Evolutionary conservation across 768 basidiomycete genomes (phyloP).

Genomic region (Termitomyces sp.): DNA sequence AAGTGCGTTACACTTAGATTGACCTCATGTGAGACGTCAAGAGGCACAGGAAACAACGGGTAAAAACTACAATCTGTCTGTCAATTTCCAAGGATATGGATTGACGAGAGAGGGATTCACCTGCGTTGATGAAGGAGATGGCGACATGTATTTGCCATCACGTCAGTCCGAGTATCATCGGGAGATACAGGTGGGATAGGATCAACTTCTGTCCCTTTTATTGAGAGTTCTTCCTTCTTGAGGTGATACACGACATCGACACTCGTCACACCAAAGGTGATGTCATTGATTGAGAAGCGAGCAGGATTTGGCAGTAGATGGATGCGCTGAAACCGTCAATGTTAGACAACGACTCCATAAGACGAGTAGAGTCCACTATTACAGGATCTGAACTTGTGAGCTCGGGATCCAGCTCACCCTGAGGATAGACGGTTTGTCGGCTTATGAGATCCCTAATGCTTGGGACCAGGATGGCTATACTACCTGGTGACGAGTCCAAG

Average conservation of each 20-base stretch:
- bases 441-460: conserved; percentile 78
- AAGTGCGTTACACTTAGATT: conserved; percentile 88
- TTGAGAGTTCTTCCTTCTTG: conserved; percentile 75
- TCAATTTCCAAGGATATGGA: neutral
- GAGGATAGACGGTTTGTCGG: conserved; percentile 82
- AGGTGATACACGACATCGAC: conserved; percentile 89
- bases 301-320: conserved; percentile 83
- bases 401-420: conserved; percentile 49
- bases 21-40: conserved; percentile 69
- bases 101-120: conserved; percentile 30
- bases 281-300: conserved; percentile 77
- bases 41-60: conserved; percentile 86
- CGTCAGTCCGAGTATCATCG: conserved; percentile 52
- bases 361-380: conserved; percentile 15
- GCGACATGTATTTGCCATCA: conserved; percentile 74
- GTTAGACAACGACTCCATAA: neutral
- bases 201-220: conserved; percentile 58
- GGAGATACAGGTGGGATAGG: conserved; percentile 30
- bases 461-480: conserved; percentile 74
- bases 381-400: conserved; percentile 48
- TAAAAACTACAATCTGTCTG: conserved; percentile 68
- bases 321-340: conserved; percentile 49
- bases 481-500: conserved; percentile 57
- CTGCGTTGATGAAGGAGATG: conserved; percentile 85
- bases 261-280: conserved; percentile 75